A percentile compares a stretch with the other conserved stretches of the same genome.
Conservation (phyloP, 2,329 filamentous ascomycete genomes). For the Ramularia endophylla region DNA sequence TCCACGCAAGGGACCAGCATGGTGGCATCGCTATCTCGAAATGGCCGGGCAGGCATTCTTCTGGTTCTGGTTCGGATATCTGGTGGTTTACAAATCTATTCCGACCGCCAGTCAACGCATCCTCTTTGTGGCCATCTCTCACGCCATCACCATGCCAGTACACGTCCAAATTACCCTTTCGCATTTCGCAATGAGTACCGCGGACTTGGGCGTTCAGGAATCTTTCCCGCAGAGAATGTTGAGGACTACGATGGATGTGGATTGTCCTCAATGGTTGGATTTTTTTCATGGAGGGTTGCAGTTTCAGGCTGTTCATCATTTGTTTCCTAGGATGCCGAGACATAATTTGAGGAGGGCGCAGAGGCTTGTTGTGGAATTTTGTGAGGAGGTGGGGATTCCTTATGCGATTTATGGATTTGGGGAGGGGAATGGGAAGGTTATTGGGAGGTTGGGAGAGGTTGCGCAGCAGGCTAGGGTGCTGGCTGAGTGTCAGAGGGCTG, state of each 20-base stretch:
- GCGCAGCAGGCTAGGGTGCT: constrained; percentile 56
- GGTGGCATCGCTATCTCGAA: constrained; percentile 64
- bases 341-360: constrained; percentile 62
- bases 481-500: constrained; percentile 48
- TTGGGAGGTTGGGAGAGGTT: constrained; percentile 52
- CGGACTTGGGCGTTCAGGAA: constrained; percentile 58
- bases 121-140: constrained; percentile 57
- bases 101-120: constrained; percentile 55
- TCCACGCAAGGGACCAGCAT: constrained; percentile 54
- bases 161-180: constrained; percentile 68
- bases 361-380: constrained; percentile 56
- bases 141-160: constrained; percentile 61
- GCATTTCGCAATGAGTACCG: constrained; percentile 66
- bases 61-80: constrained; percentile 64
- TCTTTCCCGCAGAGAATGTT: constrained; percentile 65
- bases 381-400: constrained; percentile 56
- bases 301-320: constrained; percentile 66
- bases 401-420: constrained; percentile 58
- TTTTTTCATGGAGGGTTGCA: constrained; percentile 67
- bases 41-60: constrained; percentile 58
- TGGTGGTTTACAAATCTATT: constrained; percentile 55
- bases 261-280: constrained; percentile 66
- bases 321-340: constrained; percentile 62
- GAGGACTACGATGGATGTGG: constrained; percentile 67
- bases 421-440: constrained; percentile 56